phyloP scores from a whole-genome alignment of 2,329 filamentous ascomycete species.

The Dissoconium aciculare region DNA sequence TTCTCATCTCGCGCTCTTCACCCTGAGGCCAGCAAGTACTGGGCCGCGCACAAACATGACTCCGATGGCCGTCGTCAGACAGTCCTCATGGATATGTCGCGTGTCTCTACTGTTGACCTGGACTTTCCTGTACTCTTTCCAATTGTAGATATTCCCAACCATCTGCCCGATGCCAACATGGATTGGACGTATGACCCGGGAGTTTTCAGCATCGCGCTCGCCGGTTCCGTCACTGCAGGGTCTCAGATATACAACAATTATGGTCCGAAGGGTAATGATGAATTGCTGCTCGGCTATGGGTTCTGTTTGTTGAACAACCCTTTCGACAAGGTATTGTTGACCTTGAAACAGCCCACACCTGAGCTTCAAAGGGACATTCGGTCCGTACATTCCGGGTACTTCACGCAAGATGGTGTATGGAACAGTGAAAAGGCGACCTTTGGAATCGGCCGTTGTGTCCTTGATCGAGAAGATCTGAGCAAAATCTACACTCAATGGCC shows the following conservation, averaged over 20 bases:
- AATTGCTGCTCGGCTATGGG: slow-evolving; percentile 39
- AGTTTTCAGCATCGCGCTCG: slow-evolving; percentile 27
- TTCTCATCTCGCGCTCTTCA: slow-evolving; percentile 31
- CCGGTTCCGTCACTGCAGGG: slow-evolving; percentile 23
- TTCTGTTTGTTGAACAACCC: slow-evolving; percentile 36
- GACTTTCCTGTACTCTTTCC: slow-evolving; percentile 35
- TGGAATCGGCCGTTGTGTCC: slow-evolving; percentile 17
- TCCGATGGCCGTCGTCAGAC: slow-evolving; percentile 18
- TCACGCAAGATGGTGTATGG: slow-evolving; percentile 20
- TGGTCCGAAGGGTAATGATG: slow-evolving; percentile 38
- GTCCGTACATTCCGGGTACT: slow-evolving; percentile 22
- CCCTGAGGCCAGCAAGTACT: slow-evolving; percentile 23
- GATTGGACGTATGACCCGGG: slow-evolving; percentile 32
- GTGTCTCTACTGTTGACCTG: slow-evolving; percentile 20
- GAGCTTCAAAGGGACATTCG: slow-evolving; percentile 22
- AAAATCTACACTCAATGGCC: slow-evolving; percentile 19
- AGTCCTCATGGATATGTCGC: slow-evolving; percentile 22
- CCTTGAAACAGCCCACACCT: slow-evolving; percentile 27
- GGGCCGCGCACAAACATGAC: slow-evolving; percentile 23
- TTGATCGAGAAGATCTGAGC: slow-evolving; percentile 2
- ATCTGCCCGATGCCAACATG: slow-evolving; percentile 32
- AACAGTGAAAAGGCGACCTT: slow-evolving; percentile 25
- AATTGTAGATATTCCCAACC: slow-evolving; percentile 36
- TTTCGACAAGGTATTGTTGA: slow-evolving; percentile 32
- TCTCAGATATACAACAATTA: slow-evolving; percentile 40